These are phyloP conservation scores for Suhomyces faveliae DNA, from an alignment of 805 yeast genomes.

Conservation along the genomic window DNA sequence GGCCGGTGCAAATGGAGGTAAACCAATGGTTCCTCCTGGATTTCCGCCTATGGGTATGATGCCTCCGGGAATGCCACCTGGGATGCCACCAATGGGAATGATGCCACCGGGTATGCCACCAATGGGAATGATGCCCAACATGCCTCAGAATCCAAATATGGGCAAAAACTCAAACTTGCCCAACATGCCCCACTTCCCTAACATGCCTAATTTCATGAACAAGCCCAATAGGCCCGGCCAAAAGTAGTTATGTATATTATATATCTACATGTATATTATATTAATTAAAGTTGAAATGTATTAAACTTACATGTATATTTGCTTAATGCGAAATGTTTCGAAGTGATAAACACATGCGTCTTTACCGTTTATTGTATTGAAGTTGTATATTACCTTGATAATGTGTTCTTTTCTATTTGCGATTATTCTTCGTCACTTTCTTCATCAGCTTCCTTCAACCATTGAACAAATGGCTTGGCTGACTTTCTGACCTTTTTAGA, in stretches of 20 bases:
- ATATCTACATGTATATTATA: not conserved
- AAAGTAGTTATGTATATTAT: not conserved
- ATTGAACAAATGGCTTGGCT: constrained; percentile 90
- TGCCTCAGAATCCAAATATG: constrained; percentile 24
- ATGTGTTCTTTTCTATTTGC: too few relatives aligned
- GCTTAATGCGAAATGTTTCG: not conserved
- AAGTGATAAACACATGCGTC: too few relatives aligned
- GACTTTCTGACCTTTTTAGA: constrained; percentile 94
- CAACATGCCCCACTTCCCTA: constrained; percentile 21
- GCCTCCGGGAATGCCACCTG: constrained; percentile 17
- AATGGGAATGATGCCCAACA: constrained; percentile 22
- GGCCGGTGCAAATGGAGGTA: constrained; percentile 10
- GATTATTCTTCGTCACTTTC: constrained; percentile 64
- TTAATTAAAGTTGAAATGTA: not conserved
- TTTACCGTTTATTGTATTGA: too few relatives aligned
- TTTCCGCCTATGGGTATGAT: constrained; percentile 26
- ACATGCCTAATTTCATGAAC: constrained; percentile 18
- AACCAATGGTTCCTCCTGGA: constrained; percentile 9
- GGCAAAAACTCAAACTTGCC: constrained; percentile 18
- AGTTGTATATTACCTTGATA: too few relatives aligned
- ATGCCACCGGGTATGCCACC: constrained; percentile 17
- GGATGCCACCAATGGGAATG: constrained; percentile 3
- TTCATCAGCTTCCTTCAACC: constrained; percentile 94
- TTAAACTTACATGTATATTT: not conserved
- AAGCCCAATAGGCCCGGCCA: constrained; percentile 6